phyloP scores from a whole-genome alignment of 1,139 yeast species.

The Magnusiomyces suaveolens region DNA sequence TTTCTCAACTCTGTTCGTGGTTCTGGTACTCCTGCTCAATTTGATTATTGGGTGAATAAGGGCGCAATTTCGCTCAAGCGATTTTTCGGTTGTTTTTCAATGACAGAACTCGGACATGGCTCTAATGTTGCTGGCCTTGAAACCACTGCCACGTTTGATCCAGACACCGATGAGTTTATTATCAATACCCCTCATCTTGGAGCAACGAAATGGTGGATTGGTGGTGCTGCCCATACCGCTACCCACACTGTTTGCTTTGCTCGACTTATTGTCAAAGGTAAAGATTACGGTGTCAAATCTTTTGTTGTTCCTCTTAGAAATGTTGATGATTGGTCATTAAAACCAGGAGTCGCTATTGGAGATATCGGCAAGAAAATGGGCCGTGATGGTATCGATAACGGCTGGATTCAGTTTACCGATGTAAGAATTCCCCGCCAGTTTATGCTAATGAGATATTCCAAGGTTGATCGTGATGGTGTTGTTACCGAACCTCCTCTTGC shows the following conservation, averaged over 20 bases:
- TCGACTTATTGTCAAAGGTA: constrained; percentile 63
- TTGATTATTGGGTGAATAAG: constrained; percentile 58
- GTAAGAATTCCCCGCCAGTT: constrained; percentile 73
- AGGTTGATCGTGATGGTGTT: constrained; percentile 54
- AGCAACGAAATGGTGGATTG: constrained; percentile 97
- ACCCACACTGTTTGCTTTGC: constrained; percentile 76
- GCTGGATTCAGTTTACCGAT: constrained; percentile 81
- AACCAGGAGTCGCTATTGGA: constrained; percentile 74
- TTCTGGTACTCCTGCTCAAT: constrained; percentile 53
- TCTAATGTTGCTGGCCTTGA: constrained; percentile 84
- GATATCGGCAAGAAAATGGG: constrained; percentile 94
- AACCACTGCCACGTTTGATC: constrained; percentile 74
- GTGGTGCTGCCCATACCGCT: constrained; percentile 93
- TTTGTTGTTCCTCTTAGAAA: constrained; percentile 83
- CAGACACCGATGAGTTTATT: constrained; percentile 50
- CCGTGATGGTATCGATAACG: constrained; percentile 64
- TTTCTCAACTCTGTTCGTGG: constrained; percentile 60
- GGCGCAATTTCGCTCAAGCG: constrained; percentile 57
- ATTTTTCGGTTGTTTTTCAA: constrained; percentile 80
- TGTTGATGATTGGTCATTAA: constrained; percentile 47
- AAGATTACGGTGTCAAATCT: constrained; percentile 85
- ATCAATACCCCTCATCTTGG: constrained; percentile 80
- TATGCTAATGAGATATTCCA: constrained; percentile 69
- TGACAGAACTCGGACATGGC: constrained; percentile 91
- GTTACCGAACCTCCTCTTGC: constrained; percentile 64